Percentiles rank a stretch among this genome's conserved stretches.
phyloP scores from a whole-genome alignment of 345 rosid species.

The Salix purpurea region DNA sequence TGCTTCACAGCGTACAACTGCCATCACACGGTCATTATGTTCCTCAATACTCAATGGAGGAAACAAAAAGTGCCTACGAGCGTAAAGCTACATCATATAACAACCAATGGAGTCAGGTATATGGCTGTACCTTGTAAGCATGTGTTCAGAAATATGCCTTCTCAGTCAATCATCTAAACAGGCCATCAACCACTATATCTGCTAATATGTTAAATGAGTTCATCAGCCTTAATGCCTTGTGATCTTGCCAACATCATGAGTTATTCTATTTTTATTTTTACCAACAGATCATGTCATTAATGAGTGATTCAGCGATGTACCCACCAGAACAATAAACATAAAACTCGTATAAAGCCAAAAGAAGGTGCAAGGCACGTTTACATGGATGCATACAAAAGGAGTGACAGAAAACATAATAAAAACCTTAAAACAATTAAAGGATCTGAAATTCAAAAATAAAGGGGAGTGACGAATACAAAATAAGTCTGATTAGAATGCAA shows the following conservation, averaged over 20 bases:
- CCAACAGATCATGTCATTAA: neutral
- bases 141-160: neutral
- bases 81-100: conserved; percentile 57
- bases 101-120: conserved; percentile 17
- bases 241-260: neutral
- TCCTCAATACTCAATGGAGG: conserved; percentile 81
- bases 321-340: neutral
- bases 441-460: neutral
- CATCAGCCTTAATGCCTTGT: neutral
- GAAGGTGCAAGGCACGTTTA: neutral
- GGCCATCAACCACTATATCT: neutral
- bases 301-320: neutral
- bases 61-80: conserved; percentile 78
- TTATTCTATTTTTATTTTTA: neutral
- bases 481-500: neutral
- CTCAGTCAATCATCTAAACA: neutral
- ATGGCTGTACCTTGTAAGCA: neutral
- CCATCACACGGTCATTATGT: conserved; percentile 66
- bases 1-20: conserved; percentile 88
- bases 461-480: neutral
- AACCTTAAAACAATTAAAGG: neutral
- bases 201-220: neutral
- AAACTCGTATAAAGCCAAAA: neutral
- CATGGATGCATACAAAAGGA: neutral
- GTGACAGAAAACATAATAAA: neutral